These are phyloP conservation scores for Lachnellula cervina DNA, from an alignment of 2,329 filamentous ascomycete species.

Conservation along the genomic window DNA sequence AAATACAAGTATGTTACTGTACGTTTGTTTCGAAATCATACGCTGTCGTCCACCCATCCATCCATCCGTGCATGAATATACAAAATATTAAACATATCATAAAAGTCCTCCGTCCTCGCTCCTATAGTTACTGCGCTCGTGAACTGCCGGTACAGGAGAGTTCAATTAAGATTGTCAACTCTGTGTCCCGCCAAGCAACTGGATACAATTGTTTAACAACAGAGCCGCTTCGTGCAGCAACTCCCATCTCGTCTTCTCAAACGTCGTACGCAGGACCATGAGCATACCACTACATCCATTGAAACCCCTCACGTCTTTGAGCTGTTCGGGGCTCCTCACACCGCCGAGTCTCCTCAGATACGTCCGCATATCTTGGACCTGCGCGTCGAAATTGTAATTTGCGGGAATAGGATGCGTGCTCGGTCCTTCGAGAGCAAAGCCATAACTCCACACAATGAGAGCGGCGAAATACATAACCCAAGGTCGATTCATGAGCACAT, in stretches of 20 bases:
- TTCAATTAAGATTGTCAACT: slow-evolving; percentile 3
- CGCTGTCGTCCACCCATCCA: not conserved
- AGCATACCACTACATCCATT: slow-evolving; percentile 80
- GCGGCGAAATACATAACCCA: slow-evolving; percentile 95
- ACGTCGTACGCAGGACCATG: slow-evolving; percentile 75
- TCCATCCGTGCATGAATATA: not conserved
- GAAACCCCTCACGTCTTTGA: slow-evolving; percentile 67
- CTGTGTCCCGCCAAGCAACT: slow-evolving; percentile 33
- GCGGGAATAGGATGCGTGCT: slow-evolving; percentile 44
- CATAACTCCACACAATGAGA: slow-evolving; percentile 92
- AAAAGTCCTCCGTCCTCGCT: not conserved
- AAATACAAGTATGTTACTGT: not conserved
- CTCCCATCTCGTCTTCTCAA: slow-evolving; percentile 83
- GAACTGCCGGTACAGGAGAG: too few relatives aligned
- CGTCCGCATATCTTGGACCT: slow-evolving; percentile 70
- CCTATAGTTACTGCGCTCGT: not conserved
- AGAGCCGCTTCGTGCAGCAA: slow-evolving; percentile 81
- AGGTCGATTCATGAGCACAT: slow-evolving; percentile 82
- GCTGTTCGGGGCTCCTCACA: slow-evolving; percentile 69
- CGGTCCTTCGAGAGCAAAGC: slow-evolving; percentile 82
- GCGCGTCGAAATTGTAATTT: slow-evolving; percentile 55
- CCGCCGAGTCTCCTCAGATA: slow-evolving; percentile 71
- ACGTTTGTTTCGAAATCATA: not conserved
- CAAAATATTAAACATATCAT: not conserved
- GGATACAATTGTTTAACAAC: slow-evolving; percentile 75